Evolutionary conservation across 1,284 basidiomycete species (phyloP), one percentile per base, ranked within the genome.

Genomic region (Amylostereum chailletii): DNA sequence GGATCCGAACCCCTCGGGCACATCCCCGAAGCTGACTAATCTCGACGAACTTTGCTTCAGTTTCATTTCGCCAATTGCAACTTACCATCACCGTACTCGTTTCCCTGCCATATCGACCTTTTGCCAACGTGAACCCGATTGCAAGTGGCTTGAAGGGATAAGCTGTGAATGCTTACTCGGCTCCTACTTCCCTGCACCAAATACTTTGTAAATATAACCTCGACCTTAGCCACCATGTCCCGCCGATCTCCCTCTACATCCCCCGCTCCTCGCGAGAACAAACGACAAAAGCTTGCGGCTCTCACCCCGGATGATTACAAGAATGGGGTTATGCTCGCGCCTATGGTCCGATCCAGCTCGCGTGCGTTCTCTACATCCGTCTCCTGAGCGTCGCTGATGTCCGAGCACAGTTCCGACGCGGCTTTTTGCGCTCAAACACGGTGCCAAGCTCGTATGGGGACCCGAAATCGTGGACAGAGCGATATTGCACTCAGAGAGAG

Each of bases 401-500:
- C n/a, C 48, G 45, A 27, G 1, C 29, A 29, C 58, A 90, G 86
- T 93, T 33, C 89, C 87, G 1, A 90, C 86, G 4, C 83, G 93
- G 38, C 66, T 95, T 11, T 86, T 93, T 55, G 84, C 92, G 5
- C 74, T 99, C 41, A 93, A 95, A 59, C 88, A 98, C 61, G 95
- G 95, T 2, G 95, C 95, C 2, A 84, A 86, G 10, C 75, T 99
- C 3, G 95, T 99, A 1, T 99, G 96, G 96, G 86, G 90, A 7
- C 96, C 95, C 0, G 96, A 99, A 64, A 88, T 93, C 42, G 88
- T 99, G 4, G 96, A 99, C 69, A 92, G 90, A 66, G 96, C 96
- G 9, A 94, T 99, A 51, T 75, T 99, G 42, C 90, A 94, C 50
- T 71, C 89, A 0, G 77, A 84, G 56, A 76, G 95, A 49, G 78